Percentiles rank a stretch among this genome's conserved stretches.
Evolutionary conservation across 441 rosid species (phyloP).

Genomic region (Gossypium gossypioides): DNA sequence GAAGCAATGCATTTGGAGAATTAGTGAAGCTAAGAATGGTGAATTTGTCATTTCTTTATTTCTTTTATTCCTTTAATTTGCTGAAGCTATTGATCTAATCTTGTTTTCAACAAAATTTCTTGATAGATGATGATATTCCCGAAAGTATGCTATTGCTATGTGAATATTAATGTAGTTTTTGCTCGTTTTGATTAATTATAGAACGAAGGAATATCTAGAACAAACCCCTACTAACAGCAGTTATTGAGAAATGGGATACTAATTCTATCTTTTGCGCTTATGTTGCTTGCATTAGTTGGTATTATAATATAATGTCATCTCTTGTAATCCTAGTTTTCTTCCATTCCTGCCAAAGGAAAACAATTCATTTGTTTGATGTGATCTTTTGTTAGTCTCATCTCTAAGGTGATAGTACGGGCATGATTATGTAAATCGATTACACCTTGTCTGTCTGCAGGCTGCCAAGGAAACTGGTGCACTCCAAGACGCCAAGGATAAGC

Average conservation of each 20-base stretch:
- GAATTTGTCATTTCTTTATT: constrained; percentile 11
- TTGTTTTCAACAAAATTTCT: background rate
- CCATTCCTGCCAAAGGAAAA: constrained; percentile 6
- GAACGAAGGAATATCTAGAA: background rate
- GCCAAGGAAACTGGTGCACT: constrained; percentile 94
- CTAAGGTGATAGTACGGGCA: background rate
- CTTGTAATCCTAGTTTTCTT: background rate
- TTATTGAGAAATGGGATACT: background rate
- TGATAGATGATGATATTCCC: background rate
- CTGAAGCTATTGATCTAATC: background rate
- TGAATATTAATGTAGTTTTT: background rate
- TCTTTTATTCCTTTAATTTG: constrained; percentile 2
- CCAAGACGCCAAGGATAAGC: constrained; percentile 74
- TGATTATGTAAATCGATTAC: constrained; percentile 3
- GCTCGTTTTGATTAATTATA: background rate
- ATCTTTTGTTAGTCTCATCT: constrained; percentile 6
- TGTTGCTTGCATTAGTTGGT: constrained; percentile 14
- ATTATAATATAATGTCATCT: background rate
- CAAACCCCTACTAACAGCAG: background rate
- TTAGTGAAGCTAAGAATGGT: constrained; percentile 70
- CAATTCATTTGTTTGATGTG: constrained; percentile 6
- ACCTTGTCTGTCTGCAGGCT: constrained; percentile 40
- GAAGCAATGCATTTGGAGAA: constrained; percentile 56
- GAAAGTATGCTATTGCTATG: background rate
- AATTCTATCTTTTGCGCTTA: background rate